Base-by-base conservation (phyloP, 1,284 basidiomycete genomes). In the Malassezia equina region DNA sequence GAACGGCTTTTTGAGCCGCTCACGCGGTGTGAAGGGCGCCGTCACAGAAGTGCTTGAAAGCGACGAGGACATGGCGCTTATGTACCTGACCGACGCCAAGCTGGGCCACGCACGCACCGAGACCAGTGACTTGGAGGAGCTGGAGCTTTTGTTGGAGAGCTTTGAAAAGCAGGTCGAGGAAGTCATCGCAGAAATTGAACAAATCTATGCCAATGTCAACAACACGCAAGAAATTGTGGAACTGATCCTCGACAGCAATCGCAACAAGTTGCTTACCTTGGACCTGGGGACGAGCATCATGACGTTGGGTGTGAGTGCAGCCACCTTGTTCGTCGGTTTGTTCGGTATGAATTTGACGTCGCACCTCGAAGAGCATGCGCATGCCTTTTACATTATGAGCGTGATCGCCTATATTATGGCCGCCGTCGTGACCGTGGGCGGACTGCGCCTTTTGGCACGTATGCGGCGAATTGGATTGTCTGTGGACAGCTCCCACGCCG, bases 201-300 rank as follows among this genome's bases (percentile, higher is more conserved):
- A 62, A 19, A 62, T 71, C 23, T 47, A 57, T 24, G 58, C 58
- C 9, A 68, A 71, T 71, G 88, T 96, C 51, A 85, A 88, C 77
- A 90, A 88, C 15, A 96, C 91, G 0, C 90, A 95, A 78, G 91
- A 96, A 76, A 93, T 96, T 47, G 89, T 94, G 6, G 93, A 98
- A 76, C 81, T 98, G 54, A 91, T 96, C 70, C 81, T 98, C 43
- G 93, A 98, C 75, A 88, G 90, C 54, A 94, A 94, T 77, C 85
- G 93, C 44, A 98, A 98, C 73, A 83, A 86, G 3, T 79, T 98
- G 12, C 79, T 96, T 13, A 88, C 90, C 23, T 80, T 96, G 23
- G 93, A 96, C 74, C 80, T 98, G 43, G 85, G 85, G 82, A 93
- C 25, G 9, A 90, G 88, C n/a, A 96, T 98, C 60, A 83, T 83